Conservation (phyloP, 768 basidiomycete species). For the Coprinellus micaceus region DNA sequence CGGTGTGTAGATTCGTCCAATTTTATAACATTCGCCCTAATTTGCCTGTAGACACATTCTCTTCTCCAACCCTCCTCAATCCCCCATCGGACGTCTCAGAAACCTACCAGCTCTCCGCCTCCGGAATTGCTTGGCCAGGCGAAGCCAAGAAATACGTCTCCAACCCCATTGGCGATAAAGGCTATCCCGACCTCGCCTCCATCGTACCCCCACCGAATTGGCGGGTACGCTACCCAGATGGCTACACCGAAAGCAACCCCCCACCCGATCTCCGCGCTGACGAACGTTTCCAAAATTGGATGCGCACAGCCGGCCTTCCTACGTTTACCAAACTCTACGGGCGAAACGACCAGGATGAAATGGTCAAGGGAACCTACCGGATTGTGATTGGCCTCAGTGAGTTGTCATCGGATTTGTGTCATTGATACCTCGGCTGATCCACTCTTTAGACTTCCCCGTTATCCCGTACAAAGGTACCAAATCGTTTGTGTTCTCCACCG, state of each 20-base stretch:
- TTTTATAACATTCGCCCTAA: not conserved
- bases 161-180: slow-evolving; percentile 42
- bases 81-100: slow-evolving; percentile 40
- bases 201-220: slow-evolving; percentile 96
- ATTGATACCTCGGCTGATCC: slow-evolving; percentile 6
- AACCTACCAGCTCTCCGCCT: slow-evolving; percentile 70
- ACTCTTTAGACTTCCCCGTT: slow-evolving; percentile 89
- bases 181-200: slow-evolving; percentile 54
- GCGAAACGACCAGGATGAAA: slow-evolving; percentile 74
- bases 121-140: slow-evolving; percentile 93
- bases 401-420: slow-evolving; percentile 28
- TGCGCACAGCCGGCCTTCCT: slow-evolving; percentile 95
- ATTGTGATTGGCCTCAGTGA: slow-evolving; percentile 78
- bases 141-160: slow-evolving; percentile 86
- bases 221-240: slow-evolving; percentile 64
- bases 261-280: slow-evolving; percentile 73
- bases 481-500: slow-evolving; percentile 93
- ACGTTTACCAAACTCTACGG: slow-evolving; percentile 96
- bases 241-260: slow-evolving; percentile 59
- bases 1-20: slow-evolving; percentile 43
- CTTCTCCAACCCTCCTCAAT: slow-evolving; percentile 56
- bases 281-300: slow-evolving; percentile 99
- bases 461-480: slow-evolving; percentile 90
- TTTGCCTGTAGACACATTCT: slow-evolving; percentile 66
- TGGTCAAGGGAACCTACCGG: slow-evolving; percentile 71